Evolutionary conservation across 2,329 filamentous ascomycete species (phyloP), one percentile per base, ranked within the genome.

Genomic region (Dissoconium aciculare): DNA sequence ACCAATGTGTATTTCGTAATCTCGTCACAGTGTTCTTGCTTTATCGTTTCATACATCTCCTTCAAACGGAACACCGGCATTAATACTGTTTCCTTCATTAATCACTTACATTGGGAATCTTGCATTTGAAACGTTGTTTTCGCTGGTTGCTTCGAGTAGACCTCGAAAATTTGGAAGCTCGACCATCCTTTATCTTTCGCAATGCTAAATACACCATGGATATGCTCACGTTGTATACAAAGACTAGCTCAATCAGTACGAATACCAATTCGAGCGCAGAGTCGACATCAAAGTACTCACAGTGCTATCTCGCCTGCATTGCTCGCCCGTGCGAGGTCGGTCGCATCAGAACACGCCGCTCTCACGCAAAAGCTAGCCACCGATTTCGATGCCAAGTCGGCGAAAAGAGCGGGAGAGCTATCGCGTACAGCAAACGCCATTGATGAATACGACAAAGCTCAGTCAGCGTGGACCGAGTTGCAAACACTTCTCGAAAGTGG

Each of bases 401-500:
- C 72, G 25, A 74, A 71, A 53, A 64, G 65, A 40, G 47, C 67
- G 16, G 71, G 69, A 24, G 66, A 74, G 42, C 55, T 74, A 30
- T 57, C 62, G 11, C 51, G 59, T 12, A 60, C 71, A 4, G 59
- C 64, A 19, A 53, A 58, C 23, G 66, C 67, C 3, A 46, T 75
- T 36, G 58, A 62, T 40, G 60, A 66, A 43, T 75, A 69, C 62
- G 66, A 74, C 29, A 60, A 63, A 36, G 67, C 69, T 27, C 64
- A 64, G 31, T 64, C 71, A 59, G 63, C 69, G 28, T 58, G 73
- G 32, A 37, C 52, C 28, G 89, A 95, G 56, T 69, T 98, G 31
- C 71, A 75, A 8, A 64, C 74, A 5, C 66, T 98, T 31, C 74
- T 91, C 8, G 58, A 12, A 67, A 69, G 38, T 5, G 34, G 45